These are phyloP conservation scores for Lactifluus pinguis DNA, from an alignment of 768 basidiomycete species.

Conservation along the genomic window DNA sequence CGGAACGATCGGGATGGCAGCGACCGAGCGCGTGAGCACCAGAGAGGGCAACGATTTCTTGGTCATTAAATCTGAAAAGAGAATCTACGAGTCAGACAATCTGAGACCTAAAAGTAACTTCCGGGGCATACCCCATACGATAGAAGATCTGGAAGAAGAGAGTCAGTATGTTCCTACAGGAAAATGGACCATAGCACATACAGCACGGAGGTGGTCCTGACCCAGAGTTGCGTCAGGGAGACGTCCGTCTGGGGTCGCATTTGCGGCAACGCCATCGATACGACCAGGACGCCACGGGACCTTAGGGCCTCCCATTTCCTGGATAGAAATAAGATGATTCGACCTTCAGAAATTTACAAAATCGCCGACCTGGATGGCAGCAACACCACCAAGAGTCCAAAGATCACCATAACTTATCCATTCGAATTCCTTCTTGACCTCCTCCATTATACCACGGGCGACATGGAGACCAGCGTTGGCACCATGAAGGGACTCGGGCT, in stretches of 20 bases:
- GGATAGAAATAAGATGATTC: not conserved
- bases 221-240: constrained; percentile 84
- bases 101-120: not conserved
- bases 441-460: constrained; percentile 77
- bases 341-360: not conserved
- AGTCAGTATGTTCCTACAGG: not conserved
- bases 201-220: constrained; percentile 73
- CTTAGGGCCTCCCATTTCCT: constrained; percentile 90
- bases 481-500: constrained; percentile 74
- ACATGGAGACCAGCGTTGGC: constrained; percentile 79
- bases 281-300: constrained; percentile 92
- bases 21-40: constrained; percentile 96
- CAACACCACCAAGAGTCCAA: constrained; percentile 94
- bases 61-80: constrained; percentile 71
- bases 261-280: constrained; percentile 69
- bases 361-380: constrained; percentile 57
- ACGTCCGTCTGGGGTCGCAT: constrained; percentile 81
- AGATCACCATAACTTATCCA: constrained; percentile 97
- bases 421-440: constrained; percentile 76
- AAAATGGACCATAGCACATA: constrained; percentile 26
- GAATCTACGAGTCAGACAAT: not conserved
- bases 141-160: constrained; percentile 56
- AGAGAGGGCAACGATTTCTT: constrained; percentile 91
- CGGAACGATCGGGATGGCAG: constrained; percentile 76
- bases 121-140: constrained; percentile 61